Evolutionary conservation across 306 rosid genomes (phyloP).

Genomic region (Trifolium dubium): DNA sequence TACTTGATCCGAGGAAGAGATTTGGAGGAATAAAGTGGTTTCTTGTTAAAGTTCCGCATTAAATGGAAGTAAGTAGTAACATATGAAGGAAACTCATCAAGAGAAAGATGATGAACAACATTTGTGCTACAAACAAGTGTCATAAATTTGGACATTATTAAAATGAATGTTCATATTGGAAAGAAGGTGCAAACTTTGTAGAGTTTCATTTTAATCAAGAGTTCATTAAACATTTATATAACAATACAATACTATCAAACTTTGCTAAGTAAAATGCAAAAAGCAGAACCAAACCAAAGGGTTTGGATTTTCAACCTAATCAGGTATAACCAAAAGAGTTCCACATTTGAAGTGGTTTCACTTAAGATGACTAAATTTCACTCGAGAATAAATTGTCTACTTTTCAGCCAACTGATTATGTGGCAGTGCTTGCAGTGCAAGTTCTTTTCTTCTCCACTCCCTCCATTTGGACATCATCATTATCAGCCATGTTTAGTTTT

Average conservation of each 20-base stretch:
- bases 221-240: neutral
- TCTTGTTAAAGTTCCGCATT: too few relatives aligned
- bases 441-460: conserved; percentile 60
- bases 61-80: too few relatives aligned
- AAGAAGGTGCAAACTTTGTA: too few relatives aligned
- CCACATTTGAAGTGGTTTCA: conserved; percentile 20
- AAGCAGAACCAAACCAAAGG: conserved; percentile 36
- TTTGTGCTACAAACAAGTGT: too few relatives aligned
- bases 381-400: neutral
- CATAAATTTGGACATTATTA: too few relatives aligned
- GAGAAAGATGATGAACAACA: too few relatives aligned
- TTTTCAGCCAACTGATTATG: conserved; percentile 54
- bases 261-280: neutral
- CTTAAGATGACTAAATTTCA: neutral
- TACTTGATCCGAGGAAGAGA: too few relatives aligned
- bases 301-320: conserved; percentile 28
- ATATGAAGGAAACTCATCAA: too few relatives aligned
- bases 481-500: neutral
- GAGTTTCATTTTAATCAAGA: too few relatives aligned
- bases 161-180: too few relatives aligned
- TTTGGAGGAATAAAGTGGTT: too few relatives aligned
- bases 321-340: neutral
- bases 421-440: conserved; percentile 69
- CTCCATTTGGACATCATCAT: conserved; percentile 36
- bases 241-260: neutral